Conservation (phyloP, 1,284 basidiomycete genomes). For the Ganoderma lingzhi region DNA sequence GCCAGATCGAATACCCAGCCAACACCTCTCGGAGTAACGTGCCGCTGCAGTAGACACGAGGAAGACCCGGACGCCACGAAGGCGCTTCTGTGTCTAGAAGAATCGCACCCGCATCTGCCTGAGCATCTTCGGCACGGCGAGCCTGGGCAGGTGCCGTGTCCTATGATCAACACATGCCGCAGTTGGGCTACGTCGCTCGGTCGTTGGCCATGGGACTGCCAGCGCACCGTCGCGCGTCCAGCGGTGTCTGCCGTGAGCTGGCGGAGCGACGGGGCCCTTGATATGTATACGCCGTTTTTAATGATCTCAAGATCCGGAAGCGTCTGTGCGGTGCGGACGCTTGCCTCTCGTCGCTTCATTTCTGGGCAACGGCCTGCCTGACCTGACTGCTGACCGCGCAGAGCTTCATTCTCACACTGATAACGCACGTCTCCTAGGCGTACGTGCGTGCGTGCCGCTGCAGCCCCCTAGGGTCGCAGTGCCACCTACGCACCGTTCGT, state of each 20-base stretch:
- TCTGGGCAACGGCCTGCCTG: neutral
- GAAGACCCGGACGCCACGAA: slow-evolving; percentile 9
- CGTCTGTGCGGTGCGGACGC: slow-evolving; percentile 5
- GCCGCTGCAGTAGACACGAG: slow-evolving; percentile 8
- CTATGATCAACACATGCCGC: slow-evolving; percentile 29
- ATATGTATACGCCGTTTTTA: slow-evolving; percentile 15
- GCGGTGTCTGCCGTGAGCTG: slow-evolving; percentile 3
- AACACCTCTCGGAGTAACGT: neutral
- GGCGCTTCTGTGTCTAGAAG: slow-evolving; percentile 7
- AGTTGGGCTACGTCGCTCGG: slow-evolving; percentile 9
- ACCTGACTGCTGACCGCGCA: slow-evolving; percentile 8
- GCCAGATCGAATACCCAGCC: neutral
- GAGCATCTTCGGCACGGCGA: slow-evolving; percentile 24
- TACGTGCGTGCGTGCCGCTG: slow-evolving; percentile 1
- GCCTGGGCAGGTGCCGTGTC: slow-evolving; percentile 25
- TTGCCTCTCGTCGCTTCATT: neutral
- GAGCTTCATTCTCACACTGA: slow-evolving; percentile 7
- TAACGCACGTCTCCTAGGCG: neutral
- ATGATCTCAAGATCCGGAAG: slow-evolving; percentile 19
- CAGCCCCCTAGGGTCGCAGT: slow-evolving; percentile 12
- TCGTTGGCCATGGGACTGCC: neutral
- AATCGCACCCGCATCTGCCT: neutral
- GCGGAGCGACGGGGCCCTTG: slow-evolving; percentile 23
- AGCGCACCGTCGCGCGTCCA: neutral
- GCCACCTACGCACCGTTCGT: slow-evolving; percentile 3